Percentiles rank a stretch among this genome's conserved stretches.
Evolutionary conservation across 2,329 filamentous ascomycete genomes (phyloP).

Genomic region (Sporothrix brasiliensis): DNA sequence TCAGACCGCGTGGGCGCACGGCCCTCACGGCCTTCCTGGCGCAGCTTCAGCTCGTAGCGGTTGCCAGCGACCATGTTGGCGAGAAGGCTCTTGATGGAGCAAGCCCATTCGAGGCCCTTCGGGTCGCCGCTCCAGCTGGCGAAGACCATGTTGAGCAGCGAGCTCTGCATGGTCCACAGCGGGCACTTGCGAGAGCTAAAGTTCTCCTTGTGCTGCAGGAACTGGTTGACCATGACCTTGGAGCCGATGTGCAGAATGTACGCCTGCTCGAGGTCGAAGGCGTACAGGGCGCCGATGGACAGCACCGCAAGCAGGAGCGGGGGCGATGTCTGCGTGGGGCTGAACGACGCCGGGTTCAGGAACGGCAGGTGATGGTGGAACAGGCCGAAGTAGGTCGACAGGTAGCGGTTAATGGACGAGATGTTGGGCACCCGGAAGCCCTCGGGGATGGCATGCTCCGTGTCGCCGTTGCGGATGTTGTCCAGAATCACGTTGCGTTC

Average conservation of each 20-base stretch:
- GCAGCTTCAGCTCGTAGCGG: conserved; percentile 91
- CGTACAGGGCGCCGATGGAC: conserved; percentile 94
- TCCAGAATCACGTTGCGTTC: conserved; percentile 84
- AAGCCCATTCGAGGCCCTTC: conserved; percentile 97
- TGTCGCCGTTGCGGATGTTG: conserved; percentile 79
- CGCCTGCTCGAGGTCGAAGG: conserved; percentile 94
- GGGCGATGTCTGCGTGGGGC: conserved; percentile 75
- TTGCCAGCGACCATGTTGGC: conserved; percentile 99
- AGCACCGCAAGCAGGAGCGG: conserved; percentile 85
- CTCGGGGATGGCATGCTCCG: conserved; percentile 78
- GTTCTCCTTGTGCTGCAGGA: conserved; percentile 96
- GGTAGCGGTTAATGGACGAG: conserved; percentile 81
- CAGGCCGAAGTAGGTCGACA: conserved; percentile 93
- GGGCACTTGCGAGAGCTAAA: conserved; percentile 98
- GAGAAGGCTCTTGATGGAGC: conserved; percentile 95
- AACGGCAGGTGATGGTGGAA: conserved; percentile 98
- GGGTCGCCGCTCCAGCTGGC: conserved; percentile 98
- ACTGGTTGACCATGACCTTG: conserved; percentile 95
- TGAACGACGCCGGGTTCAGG: conserved; percentile 88
- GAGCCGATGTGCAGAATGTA: conserved; percentile 97
- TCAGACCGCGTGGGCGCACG: conserved; percentile 76
- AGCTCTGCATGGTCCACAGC: conserved; percentile 97
- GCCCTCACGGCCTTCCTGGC: conserved; percentile 81
- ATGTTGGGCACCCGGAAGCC: conserved; percentile 86
- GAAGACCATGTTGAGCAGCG: conserved; percentile 96